Percentiles rank a stretch among this genome's conserved stretches.
Evolutionary conservation across 1,284 basidiomycete species (phyloP).

Genomic region (Caloboletus firmus): DNA sequence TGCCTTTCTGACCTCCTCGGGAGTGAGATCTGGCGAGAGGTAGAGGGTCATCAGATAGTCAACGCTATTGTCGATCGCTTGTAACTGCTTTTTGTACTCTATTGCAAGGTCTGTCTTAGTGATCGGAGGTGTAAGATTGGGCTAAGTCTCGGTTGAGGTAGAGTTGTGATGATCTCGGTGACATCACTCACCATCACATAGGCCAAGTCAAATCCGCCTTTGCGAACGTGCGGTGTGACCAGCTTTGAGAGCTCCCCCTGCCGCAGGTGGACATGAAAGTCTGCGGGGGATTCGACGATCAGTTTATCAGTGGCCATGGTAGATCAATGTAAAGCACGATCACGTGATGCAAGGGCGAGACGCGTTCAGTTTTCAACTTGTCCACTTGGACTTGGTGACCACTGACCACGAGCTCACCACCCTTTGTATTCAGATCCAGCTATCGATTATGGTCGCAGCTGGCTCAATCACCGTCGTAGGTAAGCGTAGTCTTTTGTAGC

Average conservation of each 20-base stretch:
- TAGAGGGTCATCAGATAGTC: conserved; percentile 97
- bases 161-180: conserved; percentile 4
- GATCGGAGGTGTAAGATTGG: conserved; percentile 93
- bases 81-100: conserved; percentile 75
- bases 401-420: background rate
- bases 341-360: conserved; percentile 26
- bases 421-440: conserved; percentile 6
- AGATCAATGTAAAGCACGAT: conserved; percentile 23
- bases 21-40: conserved; percentile 87
- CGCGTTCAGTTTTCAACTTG: conserved; percentile 39
- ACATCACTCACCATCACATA: conserved; percentile 86
- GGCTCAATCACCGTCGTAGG: conserved; percentile 87
- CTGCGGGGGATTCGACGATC: conserved; percentile 71
- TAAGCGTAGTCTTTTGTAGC: conserved; percentile 32
- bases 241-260: conserved; percentile 83
- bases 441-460: conserved; percentile 65
- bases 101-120: conserved; percentile 83
- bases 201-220: conserved; percentile 88
- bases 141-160: conserved; percentile 49
- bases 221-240: conserved; percentile 87
- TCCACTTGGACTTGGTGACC: background rate
- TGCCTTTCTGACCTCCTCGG: conserved; percentile 89
- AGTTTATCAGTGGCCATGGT: conserved; percentile 28
- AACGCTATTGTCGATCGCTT: conserved; percentile 74
- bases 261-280: conserved; percentile 97